Base-by-base conservation (phyloP, 164 flowering plant genomes). In the Houttuynia cordata region DNA sequence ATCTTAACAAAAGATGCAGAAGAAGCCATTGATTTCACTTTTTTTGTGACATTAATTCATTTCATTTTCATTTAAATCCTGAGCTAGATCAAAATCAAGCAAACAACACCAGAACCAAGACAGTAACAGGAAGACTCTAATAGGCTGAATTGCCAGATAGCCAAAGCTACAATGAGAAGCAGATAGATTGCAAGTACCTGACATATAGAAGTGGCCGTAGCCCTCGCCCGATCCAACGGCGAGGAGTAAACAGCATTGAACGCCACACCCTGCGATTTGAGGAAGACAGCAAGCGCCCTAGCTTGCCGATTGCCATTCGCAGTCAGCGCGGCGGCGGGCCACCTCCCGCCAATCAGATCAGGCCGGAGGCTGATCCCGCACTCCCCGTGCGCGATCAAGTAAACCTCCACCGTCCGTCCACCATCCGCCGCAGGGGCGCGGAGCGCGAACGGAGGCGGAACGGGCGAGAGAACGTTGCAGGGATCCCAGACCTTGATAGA, bases 401-500 rank as follows among this genome's bases (percentile, higher is more conserved):
- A 83, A 10, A 93, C 88, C 77, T 90, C 96, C 52, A 75, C 62
- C 45, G 64, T 50, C 63, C 76, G 75, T 50, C 79, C 85, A 2
- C 77, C 83, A 10, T 82, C 96, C 14, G 73, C 64, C 24, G 74
- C 51, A 14, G 70, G 60, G 50, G 51, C 58, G 25, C 67, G 56
- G 50, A 63, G 45, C 19, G 66, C 45, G 39, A 65, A 59, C 12
- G 64, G 12, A 15, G 73, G 74, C n/a, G 39, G 59, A 30, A 25
- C 56, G 14, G 96, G 75, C 0, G 93, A 84, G 18, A 91, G 77
- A 6, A 91, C 96, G 61, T 91, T 85, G 78, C 80, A 93, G 3
- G 99, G 99, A 69, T 93, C 99, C 97, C 97, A 93, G 0, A 93
- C 97, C 79, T 88, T 88, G 71, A 93, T 93, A 1, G 94, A 82